These are phyloP conservation scores for Yamadazyma triangularis DNA, from an alignment of 1,139 yeast species.

Conservation along the genomic window DNA sequence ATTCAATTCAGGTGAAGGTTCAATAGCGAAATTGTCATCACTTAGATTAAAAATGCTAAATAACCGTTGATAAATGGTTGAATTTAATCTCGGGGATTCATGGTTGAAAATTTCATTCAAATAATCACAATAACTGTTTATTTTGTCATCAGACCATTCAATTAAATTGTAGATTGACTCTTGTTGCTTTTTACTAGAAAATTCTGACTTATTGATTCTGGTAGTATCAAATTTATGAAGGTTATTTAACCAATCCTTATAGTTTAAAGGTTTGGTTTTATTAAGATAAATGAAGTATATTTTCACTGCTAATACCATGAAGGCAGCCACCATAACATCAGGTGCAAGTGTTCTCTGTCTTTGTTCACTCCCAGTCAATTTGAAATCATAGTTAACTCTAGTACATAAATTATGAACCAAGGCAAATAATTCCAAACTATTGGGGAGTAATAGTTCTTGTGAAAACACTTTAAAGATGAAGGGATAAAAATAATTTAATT, in stretches of 20 bases:
- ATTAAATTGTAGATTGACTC: slow-evolving; percentile 19
- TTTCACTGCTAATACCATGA: slow-evolving; percentile 23
- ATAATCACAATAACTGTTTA: slow-evolving; percentile 38
- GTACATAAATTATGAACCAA: slow-evolving; percentile 13
- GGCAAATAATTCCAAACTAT: slow-evolving; percentile 25
- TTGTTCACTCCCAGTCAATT: slow-evolving; percentile 4
- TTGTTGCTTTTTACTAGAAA: slow-evolving; percentile 9
- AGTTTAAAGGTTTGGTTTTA: slow-evolving; percentile 9
- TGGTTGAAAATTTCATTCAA: slow-evolving; percentile 31
- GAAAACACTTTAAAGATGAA: slow-evolving; percentile 24
- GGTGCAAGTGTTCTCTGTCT: slow-evolving; percentile 13
- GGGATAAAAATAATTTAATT: slow-evolving; percentile 28
- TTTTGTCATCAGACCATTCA: slow-evolving; percentile 36
- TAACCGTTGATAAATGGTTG: slow-evolving; percentile 32
- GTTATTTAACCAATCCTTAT: slow-evolving; percentile 19
- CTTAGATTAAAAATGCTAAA: slow-evolving; percentile 30
- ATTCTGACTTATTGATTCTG: slow-evolving; percentile 15
- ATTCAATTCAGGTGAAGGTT: neutral
- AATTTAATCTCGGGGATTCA: slow-evolving; percentile 14
- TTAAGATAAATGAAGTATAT: slow-evolving; percentile 21
- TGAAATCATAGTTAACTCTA: slow-evolving; percentile 7
- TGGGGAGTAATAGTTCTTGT: slow-evolving; percentile 27
- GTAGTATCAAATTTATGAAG: slow-evolving; percentile 17
- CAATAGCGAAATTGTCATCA: neutral
- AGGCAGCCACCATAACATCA: slow-evolving; percentile 23